A percentile compares a stretch with the other conserved stretches of the same genome.
Evolutionary conservation across 345 rosid genomes (phyloP).

Genomic region (Aquilaria yunnanensis): DNA sequence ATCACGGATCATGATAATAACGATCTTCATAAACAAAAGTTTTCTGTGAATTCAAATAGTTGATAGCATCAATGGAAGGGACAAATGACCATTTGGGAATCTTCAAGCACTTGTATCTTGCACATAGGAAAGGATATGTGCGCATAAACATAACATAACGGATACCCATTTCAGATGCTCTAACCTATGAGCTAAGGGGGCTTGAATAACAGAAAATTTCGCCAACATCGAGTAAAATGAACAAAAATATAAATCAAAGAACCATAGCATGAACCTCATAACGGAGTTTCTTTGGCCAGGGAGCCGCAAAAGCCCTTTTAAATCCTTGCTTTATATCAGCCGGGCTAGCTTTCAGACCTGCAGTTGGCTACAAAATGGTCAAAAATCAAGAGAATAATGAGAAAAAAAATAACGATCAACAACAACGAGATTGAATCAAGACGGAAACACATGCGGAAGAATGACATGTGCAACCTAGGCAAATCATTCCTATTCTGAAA

Average conservation of each 20-base stretch:
- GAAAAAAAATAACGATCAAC: neutral
- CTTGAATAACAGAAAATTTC: neutral
- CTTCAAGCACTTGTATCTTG: no score
- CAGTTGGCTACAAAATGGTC: neutral
- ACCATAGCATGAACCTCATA: conserved; percentile 45
- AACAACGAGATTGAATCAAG: no score
- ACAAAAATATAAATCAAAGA: no score
- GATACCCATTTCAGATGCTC: neutral
- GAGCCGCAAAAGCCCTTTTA: conserved; percentile 71
- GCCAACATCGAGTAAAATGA: neutral
- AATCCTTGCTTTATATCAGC: conserved; percentile 78
- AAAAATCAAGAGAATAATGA: neutral
- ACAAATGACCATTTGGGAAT: no score
- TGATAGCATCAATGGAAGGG: no score
- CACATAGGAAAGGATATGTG: no score
- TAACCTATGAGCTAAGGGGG: neutral
- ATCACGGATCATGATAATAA: neutral
- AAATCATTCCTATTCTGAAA: neutral
- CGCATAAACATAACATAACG: no score
- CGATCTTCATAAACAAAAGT: neutral
- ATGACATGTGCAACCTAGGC: no score
- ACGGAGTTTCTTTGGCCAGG: conserved; percentile 83
- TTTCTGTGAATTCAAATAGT: no score
- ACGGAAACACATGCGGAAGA: neutral
- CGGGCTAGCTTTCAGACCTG: conserved; percentile 61